Conservation (phyloP, 2,329 filamentous ascomycete genomes). For the Talaromyces amestolkiae region DNA sequence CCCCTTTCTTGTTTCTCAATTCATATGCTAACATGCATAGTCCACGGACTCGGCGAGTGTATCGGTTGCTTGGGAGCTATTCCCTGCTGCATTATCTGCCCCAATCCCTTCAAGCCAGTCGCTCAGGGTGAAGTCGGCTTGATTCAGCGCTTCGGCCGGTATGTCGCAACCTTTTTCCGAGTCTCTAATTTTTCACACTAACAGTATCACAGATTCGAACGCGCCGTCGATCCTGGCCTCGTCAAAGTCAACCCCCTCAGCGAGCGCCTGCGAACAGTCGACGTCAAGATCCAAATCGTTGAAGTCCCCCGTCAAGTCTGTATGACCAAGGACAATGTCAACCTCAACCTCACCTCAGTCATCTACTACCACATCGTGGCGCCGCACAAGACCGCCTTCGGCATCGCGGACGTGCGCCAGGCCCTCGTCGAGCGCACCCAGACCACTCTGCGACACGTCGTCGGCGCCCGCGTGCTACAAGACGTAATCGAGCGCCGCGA, state of each 20-base stretch:
- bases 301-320: slow-evolving; percentile 93
- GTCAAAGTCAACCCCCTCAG: slow-evolving; percentile 96
- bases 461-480: slow-evolving; percentile 91
- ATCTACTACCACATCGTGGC: slow-evolving; percentile 98
- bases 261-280: slow-evolving; percentile 84
- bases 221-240: slow-evolving; percentile 92
- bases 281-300: slow-evolving; percentile 99
- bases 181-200: background rate
- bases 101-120: slow-evolving; percentile 94
- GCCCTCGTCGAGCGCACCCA: slow-evolving; percentile 98
- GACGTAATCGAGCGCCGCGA: slow-evolving; percentile 98
- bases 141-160: slow-evolving; percentile 85
- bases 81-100: slow-evolving; percentile 86
- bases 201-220: slow-evolving; percentile 64
- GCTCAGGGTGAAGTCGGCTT: slow-evolving; percentile 91
- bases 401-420: slow-evolving; percentile 89
- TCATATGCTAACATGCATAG: slow-evolving; percentile 33
- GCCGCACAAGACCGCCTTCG: slow-evolving; percentile 95
- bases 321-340: slow-evolving; percentile 99
- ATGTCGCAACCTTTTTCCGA: background rate
- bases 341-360: slow-evolving; percentile 86
- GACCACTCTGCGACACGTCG: slow-evolving; percentile 93
- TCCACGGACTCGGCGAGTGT: slow-evolving; percentile 70
- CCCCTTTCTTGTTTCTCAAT: background rate
- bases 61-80: slow-evolving; percentile 81